phyloP scores from a whole-genome alignment of 2,329 filamentous ascomycete species.

The Epichloe amarillans region DNA sequence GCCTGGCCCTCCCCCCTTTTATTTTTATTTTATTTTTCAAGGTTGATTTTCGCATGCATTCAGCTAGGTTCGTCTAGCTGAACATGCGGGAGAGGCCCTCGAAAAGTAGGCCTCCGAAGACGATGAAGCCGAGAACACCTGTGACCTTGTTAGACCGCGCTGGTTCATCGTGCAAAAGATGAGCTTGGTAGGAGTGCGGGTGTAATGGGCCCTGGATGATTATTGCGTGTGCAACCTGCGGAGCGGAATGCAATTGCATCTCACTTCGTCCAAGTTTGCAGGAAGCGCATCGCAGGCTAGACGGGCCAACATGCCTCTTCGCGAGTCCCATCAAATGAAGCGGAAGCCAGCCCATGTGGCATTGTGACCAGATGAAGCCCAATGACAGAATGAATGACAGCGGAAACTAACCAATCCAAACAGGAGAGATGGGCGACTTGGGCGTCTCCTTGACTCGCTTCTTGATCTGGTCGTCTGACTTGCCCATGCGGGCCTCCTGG shows the following conservation, averaged over 20 bases:
- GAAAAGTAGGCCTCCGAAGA: slow-evolving; percentile 48
- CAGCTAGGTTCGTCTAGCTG: slow-evolving; percentile 11
- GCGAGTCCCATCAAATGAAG: no score
- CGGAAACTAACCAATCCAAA: slow-evolving; percentile 45
- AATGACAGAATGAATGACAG: neutral
- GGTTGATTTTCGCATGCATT: neutral
- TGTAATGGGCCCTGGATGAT: no score
- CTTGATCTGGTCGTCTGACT: slow-evolving; percentile 52
- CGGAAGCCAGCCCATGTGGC: no score
- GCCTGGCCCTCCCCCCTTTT: neutral
- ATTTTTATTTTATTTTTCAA: neutral
- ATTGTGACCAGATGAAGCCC: neutral
- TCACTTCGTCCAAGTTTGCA: neutral
- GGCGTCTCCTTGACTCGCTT: slow-evolving; percentile 39
- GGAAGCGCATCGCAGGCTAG: neutral
- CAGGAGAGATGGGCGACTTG: slow-evolving; percentile 50
- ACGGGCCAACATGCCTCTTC: no score
- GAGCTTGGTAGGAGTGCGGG: neutral
- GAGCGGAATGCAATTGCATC: neutral
- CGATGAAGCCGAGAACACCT: slow-evolving; percentile 46
- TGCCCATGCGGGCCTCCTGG: slow-evolving; percentile 63
- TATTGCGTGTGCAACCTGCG: neutral
- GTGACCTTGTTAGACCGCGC: neutral
- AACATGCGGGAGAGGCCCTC: slow-evolving; percentile 44
- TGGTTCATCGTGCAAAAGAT: neutral